Evolutionary conservation across 177 flowering plant species (phyloP), one percentile per base, ranked within the genome.

Genomic region (Vitis hybrid): DNA sequence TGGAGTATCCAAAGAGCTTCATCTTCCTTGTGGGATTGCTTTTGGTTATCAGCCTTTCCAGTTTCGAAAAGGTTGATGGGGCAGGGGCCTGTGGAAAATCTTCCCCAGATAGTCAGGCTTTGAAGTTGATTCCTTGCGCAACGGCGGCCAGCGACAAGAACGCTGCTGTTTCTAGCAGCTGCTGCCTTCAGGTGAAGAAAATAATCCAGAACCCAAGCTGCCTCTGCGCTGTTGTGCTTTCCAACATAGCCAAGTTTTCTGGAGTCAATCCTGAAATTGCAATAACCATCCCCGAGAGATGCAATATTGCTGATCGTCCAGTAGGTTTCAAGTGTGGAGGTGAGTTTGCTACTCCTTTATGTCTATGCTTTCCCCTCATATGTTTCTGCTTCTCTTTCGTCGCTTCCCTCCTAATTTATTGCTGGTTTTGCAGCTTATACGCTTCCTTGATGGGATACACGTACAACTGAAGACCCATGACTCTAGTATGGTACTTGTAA

Each of bases 251-350:
- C 53, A 84, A 80, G 55, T 66, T 61, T 4, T 58, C 85, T 5
- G 87, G 84, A 3, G 65, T 76, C 33, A 79, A 81, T 22, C 89
- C 87, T 7, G 77, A 81, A 44, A 65, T 80, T 61, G 89, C 89
- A 51, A 51, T 88, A 2, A 81, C 82, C 55, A 88, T 88, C 47
- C 91, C 89, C 68, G 86, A 84, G 70, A 85, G 91, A n/a, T 86
- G 89, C 82, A 86, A 88, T 76, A 12, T 88, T n/a, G 81, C 77
- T 24, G 66, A 84, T 62, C 87, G 89, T 18, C 91, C 88, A 4
- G 76, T 84, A 2, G 91, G 91, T 4, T 82, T 80, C 83, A 84
- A 87, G 72, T 86, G 89, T 73, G 89, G 87, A 71, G 69, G 85
- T 86, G 20, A 71, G 73, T 70, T n/a, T 18, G 20, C 17, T 20